Base-by-base conservation (phyloP, 805 yeast species). In the Cyberlindnera petersonii region DNA sequence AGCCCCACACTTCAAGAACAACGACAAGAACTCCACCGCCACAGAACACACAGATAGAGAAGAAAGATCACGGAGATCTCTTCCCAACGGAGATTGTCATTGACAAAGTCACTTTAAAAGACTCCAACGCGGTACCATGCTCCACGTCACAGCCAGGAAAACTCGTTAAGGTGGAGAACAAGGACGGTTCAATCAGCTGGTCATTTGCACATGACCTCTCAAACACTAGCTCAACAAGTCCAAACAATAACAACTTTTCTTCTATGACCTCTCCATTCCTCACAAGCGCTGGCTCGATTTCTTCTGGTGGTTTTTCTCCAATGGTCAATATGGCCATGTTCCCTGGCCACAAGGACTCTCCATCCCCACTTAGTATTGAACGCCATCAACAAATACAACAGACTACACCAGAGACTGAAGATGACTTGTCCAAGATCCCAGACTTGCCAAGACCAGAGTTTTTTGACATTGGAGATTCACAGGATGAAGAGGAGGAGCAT, bases 151-250 rank as follows among this genome's bases (percentile, higher is more conserved):
- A 35, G 65, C 33, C 74, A 26, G 64, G 79, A 3, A 64, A 73
- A 37, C 61, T 75, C 31, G 57, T 74, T n/a, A 77, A 81, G 4
- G 64, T 69, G 45, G 72, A 70, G 34, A 75, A 74, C 49, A 59
- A 56, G 13, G 65, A 68, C 24, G 85, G 83, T 4, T 77, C 74
- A 45, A 66, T 77, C 13, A 79, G 74, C 40, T 78, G 82, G 76
- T 68, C 68, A 13, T 67, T 78, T 39, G 68, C 52, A 3, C 44
- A 39, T 13, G 23, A 38, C 21, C 29, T 35, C 18, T 24, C 29
- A 5, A 10, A 17, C n/a, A 19, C 15, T 20, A 31, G 21, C 30
- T n/a, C n/a, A n/a, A n/a, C n/a, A n/a, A n/a, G n/a, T n/a, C n/a
- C n/a, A n/a, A n/a, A n/a, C n/a, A n/a, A 21, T 17, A 26, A 21